Base-by-base conservation (phyloP, 352 stramenopile genomes). In the Globisporangium solare region DNA sequence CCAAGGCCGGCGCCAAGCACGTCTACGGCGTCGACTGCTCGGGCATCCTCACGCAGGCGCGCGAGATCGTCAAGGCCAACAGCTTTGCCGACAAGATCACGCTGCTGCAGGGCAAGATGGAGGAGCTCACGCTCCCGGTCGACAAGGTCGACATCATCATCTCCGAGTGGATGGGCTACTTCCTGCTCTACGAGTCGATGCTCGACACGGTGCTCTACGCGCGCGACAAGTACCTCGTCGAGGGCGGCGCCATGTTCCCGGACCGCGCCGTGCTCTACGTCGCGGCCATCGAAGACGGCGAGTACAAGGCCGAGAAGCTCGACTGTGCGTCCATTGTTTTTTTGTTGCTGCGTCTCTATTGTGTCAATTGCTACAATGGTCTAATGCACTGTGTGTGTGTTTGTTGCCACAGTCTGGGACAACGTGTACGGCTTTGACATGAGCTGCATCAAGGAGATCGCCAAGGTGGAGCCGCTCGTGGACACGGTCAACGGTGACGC, bases 401-500 rank as follows among this genome's bases (percentile, higher is more conserved):
- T 2, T 54, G 18, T 41, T 24, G 5, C 5, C 2, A 35, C 27
- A 35, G 27, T 98, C 71, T 99, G 97, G 97, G 80, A 98, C 53
- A 70, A 98, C 60, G 96, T 99, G 14, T 99, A 99, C 72, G 96
- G 97, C 51, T 99, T 99, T 71, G 93, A 99, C 68, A 99, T 99
- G 96, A 92, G 86, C 61, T 77, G 83, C 14, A 96, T 99, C 66
- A 95, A 98, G 71, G 89, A 90, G 62, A 94, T 98, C 61, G 96
- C 93, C 49, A 87, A 99, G 63, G 86, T 83, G 21, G 97, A 99
- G 74, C 96, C 97, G 13, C 85, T 99, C 8, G 97, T 99, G 40
- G 97, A 99, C 74, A 96, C 96, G 6, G 95, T 99, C 14, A 84
- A 98, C 49, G 83, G 76, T 40, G 97, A 99, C 67, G 95, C 91